Evolutionary conservation across 176 grass and related monocot species (phyloP).

Genomic region (Eragrostis nindensis): DNA sequence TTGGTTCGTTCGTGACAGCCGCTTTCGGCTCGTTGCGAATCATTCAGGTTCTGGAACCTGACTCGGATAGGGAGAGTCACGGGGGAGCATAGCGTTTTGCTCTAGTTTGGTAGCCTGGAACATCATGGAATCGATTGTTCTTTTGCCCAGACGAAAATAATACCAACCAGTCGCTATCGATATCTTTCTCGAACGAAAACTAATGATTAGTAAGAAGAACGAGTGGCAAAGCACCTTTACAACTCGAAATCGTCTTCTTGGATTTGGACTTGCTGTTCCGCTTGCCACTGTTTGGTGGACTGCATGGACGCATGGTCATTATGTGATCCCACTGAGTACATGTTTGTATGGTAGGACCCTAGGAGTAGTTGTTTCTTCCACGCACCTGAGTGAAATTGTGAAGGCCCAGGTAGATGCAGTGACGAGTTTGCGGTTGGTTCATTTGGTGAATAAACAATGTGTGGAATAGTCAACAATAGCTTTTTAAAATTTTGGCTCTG

Average conservation of each 20-base stretch:
- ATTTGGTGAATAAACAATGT: constrained; percentile 10
- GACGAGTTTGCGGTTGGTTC: constrained; percentile 24
- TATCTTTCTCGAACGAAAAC: not conserved
- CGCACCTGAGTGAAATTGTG: constrained; percentile 9
- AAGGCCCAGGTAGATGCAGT: not conserved
- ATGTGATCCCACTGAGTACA: not conserved
- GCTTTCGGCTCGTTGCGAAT: not conserved
- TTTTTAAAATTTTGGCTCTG: not conserved
- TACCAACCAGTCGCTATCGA: constrained; percentile 30
- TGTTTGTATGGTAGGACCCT: constrained; percentile 30
- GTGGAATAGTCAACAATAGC: constrained; percentile 12
- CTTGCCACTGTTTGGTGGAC: constrained; percentile 6
- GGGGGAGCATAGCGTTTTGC: constrained; percentile 18
- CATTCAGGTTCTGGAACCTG: too few relatives aligned
- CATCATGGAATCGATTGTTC: constrained; percentile 43
- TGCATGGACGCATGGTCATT: not conserved
- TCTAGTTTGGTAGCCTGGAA: constrained; percentile 37
- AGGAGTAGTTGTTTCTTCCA: not conserved
- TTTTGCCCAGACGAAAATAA: constrained; percentile 33
- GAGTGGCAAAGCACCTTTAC: not conserved
- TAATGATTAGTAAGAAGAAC: not conserved
- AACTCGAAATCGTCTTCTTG: constrained; percentile 17
- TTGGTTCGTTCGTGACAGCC: not conserved
- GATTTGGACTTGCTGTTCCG: constrained; percentile 1
- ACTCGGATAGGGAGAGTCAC: not conserved